A percentile compares a stretch with the other conserved stretches of the same genome.
Evolutionary conservation across 2,329 filamentous ascomycete genomes (phyloP).

Genomic region (Emericellopsis cladophorae): DNA sequence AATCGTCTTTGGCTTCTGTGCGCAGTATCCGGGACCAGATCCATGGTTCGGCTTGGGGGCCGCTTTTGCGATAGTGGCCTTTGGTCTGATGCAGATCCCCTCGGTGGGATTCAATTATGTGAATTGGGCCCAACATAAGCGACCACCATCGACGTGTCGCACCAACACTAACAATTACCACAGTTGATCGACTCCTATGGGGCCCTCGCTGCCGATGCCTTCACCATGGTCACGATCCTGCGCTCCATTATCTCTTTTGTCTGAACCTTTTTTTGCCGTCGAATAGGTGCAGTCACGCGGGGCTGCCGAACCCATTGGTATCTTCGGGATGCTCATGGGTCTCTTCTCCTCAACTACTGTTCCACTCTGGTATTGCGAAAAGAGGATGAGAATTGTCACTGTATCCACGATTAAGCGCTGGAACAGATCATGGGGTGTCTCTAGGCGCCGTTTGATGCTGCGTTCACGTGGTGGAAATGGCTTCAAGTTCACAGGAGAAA

Average conservation of each 20-base stretch:
- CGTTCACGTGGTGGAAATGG: no score
- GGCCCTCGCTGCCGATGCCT: conserved; percentile 33
- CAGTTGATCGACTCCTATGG: conserved; percentile 38
- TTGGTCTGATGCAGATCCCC: conserved; percentile 24
- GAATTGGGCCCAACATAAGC: conserved; percentile 6
- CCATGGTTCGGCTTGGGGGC: conserved; percentile 20
- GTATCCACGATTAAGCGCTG: neutral
- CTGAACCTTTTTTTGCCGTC: conserved; percentile 38
- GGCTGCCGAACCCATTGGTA: conserved; percentile 33
- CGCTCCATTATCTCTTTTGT: conserved; percentile 36
- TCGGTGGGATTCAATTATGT: conserved; percentile 25
- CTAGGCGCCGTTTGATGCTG: no score
- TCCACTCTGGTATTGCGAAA: conserved; percentile 20
- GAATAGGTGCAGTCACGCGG: conserved; percentile 31
- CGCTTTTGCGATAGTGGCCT: conserved; percentile 21
- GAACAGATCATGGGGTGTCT: neutral
- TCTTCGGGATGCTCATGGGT: conserved; percentile 38
- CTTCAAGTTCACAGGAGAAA: no score
- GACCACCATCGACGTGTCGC: no score
- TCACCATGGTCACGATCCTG: conserved; percentile 36
- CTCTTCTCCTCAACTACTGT: conserved; percentile 26
- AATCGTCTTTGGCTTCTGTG: conserved; percentile 23
- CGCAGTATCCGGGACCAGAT: conserved; percentile 13
- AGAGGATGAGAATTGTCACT: conserved; percentile 22
- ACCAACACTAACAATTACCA: neutral